Evolutionary conservation across 768 basidiomycete genomes (phyloP).

Genomic region (Leccinum ochraceum): DNA sequence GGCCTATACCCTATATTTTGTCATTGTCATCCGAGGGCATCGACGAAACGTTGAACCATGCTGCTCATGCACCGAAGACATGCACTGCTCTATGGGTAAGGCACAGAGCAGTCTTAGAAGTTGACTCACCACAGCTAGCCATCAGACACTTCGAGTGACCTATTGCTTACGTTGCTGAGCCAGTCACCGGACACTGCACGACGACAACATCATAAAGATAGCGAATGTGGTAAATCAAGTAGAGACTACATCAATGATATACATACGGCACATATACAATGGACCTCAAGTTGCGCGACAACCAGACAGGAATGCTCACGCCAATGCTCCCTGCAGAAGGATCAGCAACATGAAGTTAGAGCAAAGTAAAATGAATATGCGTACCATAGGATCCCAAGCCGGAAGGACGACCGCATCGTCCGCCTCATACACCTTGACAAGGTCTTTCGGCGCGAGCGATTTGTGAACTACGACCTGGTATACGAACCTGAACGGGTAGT

Average conservation of each 20-base stretch:
- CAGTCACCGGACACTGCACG: neutral
- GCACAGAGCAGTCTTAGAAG: neutral
- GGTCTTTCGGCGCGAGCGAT: constrained; percentile 74
- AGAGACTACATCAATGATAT: neutral
- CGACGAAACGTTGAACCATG: no score
- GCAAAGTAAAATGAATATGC: neutral
- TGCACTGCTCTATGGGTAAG: neutral
- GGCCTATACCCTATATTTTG: no score
- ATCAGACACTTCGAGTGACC: neutral
- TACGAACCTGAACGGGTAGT: constrained; percentile 57
- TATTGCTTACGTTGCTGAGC: neutral
- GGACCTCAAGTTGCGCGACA: neutral
- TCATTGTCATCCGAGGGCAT: no score
- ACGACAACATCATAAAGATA: neutral
- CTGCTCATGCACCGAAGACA: neutral
- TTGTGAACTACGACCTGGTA: constrained; percentile 93
- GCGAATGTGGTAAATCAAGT: neutral
- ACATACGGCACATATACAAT: neutral
- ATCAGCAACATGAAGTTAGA: neutral
- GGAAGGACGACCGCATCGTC: constrained; percentile 69
- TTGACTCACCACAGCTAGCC: neutral
- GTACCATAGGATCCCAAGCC: constrained; percentile 69
- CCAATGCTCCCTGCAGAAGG: constrained; percentile 23
- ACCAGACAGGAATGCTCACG: constrained; percentile 13
- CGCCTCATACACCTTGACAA: constrained; percentile 76